Conservation (phyloP, 345 rosid genomes). For the Salix koriyanagi region DNA sequence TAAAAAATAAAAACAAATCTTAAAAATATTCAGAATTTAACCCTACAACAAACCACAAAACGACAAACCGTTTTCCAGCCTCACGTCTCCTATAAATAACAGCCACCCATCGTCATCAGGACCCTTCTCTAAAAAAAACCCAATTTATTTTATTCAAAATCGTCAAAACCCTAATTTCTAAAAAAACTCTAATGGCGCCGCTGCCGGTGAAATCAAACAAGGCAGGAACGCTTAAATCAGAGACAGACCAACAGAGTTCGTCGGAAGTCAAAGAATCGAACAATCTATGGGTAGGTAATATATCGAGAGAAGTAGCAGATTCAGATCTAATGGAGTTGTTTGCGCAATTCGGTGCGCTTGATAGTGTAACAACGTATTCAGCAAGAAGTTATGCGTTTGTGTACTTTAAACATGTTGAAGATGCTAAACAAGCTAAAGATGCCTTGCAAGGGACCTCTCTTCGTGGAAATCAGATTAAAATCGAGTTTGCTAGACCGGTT, state of each 20-base stretch:
- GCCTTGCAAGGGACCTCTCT: constrained; percentile 60
- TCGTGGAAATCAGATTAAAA: constrained; percentile 61
- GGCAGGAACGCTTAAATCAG: not conserved
- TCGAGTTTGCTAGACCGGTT: constrained; percentile 99
- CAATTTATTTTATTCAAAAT: not conserved
- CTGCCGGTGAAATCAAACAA: not conserved
- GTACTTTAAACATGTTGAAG: constrained; percentile 71
- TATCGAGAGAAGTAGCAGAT: constrained; percentile 53
- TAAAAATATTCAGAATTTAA: no score
- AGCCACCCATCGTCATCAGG: not conserved
- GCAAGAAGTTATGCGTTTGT: constrained; percentile 73
- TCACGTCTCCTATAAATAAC: not conserved
- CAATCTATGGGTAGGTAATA: constrained; percentile 83
- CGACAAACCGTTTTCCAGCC: not conserved
- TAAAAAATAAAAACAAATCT: no score
- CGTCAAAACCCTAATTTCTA: not conserved
- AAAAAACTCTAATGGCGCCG: not conserved
- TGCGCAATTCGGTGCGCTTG: constrained; percentile 60
- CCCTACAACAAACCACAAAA: no score
- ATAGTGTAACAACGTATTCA: constrained; percentile 59
- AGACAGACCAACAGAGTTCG: not conserved
- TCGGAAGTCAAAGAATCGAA: constrained; percentile 32
- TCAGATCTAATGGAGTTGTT: constrained; percentile 63
- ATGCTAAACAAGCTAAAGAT: constrained; percentile 73
- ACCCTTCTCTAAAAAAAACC: not conserved